These are phyloP conservation scores for Claviceps citrina DNA, from an alignment of 2,329 filamentous ascomycete species.

Conservation along the genomic window DNA sequence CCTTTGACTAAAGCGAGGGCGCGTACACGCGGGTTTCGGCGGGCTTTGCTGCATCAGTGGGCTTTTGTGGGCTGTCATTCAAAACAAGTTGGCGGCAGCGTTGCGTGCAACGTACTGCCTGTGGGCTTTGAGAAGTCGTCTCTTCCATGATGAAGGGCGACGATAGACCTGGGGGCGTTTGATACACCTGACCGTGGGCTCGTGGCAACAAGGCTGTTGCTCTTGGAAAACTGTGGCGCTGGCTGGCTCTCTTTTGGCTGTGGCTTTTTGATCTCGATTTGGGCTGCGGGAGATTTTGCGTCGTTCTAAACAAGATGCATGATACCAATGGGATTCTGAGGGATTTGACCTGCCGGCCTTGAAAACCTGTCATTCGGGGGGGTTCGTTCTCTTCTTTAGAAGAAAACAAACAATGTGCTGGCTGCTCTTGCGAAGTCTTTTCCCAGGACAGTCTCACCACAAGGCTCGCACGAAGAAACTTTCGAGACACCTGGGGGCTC, in stretches of 20 bases:
- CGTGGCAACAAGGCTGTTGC: slow-evolving; percentile 14
- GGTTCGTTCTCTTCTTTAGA: not conserved
- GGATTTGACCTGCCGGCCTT: slow-evolving; percentile 22
- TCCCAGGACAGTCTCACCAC: not conserved
- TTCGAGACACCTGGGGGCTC: slow-evolving; percentile 23
- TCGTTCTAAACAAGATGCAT: slow-evolving; percentile 13
- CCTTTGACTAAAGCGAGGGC: slow-evolving; percentile 35
- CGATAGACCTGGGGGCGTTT: slow-evolving; percentile 44
- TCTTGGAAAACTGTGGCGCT: slow-evolving; percentile 8
- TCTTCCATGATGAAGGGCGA: slow-evolving; percentile 29
- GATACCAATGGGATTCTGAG: slow-evolving; percentile 24
- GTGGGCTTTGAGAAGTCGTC: slow-evolving; percentile 40
- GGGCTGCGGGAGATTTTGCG: slow-evolving; percentile 14
- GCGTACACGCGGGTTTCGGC: slow-evolving; percentile 27
- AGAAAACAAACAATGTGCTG: not conserved
- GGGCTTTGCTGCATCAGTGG: slow-evolving; percentile 25
- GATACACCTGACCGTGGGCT: slow-evolving; percentile 24
- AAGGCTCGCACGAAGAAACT: slow-evolving; percentile 7
- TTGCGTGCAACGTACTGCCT: slow-evolving; percentile 12
- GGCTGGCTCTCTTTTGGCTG: slow-evolving; percentile 16
- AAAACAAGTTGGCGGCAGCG: slow-evolving; percentile 22
- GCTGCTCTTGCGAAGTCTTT: not conserved
- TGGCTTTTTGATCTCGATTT: slow-evolving; percentile 17
- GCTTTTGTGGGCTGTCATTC: slow-evolving; percentile 42
- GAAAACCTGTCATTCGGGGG: not conserved